Evolutionary conservation across 352 stramenopile genomes (phyloP).

Genomic region (Lagenidium giganteum): DNA sequence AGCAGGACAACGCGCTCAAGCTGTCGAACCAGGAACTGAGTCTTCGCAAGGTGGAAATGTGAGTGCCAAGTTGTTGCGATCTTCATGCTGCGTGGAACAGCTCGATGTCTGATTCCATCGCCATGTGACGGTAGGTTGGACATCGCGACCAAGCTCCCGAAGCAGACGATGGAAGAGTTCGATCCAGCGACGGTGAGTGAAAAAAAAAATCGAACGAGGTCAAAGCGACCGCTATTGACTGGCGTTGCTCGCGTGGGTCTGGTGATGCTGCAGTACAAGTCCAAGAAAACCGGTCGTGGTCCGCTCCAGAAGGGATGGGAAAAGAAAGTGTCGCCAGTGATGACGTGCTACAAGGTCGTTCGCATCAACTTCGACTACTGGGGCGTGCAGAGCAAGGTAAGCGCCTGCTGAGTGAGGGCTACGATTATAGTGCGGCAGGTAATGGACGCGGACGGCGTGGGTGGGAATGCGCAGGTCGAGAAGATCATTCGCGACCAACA

Average conservation of each 20-base stretch:
- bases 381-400: slow-evolving; percentile 75
- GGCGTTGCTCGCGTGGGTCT: background rate
- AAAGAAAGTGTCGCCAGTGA: slow-evolving; percentile 65
- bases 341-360: slow-evolving; percentile 87
- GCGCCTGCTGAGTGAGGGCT: background rate
- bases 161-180: slow-evolving; percentile 66
- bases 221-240: background rate
- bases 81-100: background rate
- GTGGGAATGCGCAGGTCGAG: slow-evolving; percentile 36
- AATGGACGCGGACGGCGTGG: background rate
- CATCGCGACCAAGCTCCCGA: slow-evolving; percentile 71
- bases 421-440: background rate
- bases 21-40: slow-evolving; percentile 70
- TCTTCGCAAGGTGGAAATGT: slow-evolving; percentile 56
- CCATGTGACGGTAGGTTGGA: slow-evolving; percentile 34
- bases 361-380: slow-evolving; percentile 88
- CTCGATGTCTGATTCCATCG: background rate
- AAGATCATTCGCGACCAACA: slow-evolving; percentile 82
- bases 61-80: background rate
- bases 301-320: slow-evolving; percentile 62
- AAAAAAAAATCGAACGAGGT: no score
- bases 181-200: slow-evolving; percentile 44
- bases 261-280: slow-evolving; percentile 44
- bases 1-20: slow-evolving; percentile 60
- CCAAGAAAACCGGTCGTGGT: slow-evolving; percentile 62